Evolutionary conservation across 768 basidiomycete genomes (phyloP).

Genomic region (Auriculariales sp.): DNA sequence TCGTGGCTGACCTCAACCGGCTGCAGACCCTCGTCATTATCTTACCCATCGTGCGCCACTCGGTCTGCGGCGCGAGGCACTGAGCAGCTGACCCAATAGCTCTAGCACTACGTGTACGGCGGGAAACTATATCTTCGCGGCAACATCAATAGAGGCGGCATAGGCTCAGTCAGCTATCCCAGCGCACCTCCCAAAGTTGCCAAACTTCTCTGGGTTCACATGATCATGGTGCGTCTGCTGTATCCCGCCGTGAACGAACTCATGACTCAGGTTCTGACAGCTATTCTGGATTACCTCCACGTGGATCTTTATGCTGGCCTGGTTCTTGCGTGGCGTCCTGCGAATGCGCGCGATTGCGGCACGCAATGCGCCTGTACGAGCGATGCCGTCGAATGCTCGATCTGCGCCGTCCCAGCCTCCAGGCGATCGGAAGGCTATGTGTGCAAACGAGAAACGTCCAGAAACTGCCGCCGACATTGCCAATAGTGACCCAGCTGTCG

Average conservation of each 20-base stretch:
- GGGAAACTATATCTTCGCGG: too few species aligned
- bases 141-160: not conserved
- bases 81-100: too few species aligned
- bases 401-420: not conserved
- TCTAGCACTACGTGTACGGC: too few species aligned
- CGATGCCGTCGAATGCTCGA: not conserved
- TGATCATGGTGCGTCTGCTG: not conserved
- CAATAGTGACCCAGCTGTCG: not conserved
- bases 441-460: not conserved
- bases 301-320: not conserved
- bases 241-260: not conserved
- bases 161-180: not conserved
- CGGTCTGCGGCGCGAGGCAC: too few species aligned
- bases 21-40: not conserved
- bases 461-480: not conserved
- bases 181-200: not conserved
- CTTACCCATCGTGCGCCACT: not conserved
- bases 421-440: not conserved
- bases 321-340: not conserved
- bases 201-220: not conserved
- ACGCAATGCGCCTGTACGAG: not conserved
- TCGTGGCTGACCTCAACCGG: not conserved
- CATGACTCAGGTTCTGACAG: not conserved
- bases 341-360: not conserved
- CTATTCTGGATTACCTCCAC: slow-evolving; percentile 1